Base-by-base conservation (phyloP, 2,329 filamentous ascomycete species). In the Xylariaceae sp. region DNA sequence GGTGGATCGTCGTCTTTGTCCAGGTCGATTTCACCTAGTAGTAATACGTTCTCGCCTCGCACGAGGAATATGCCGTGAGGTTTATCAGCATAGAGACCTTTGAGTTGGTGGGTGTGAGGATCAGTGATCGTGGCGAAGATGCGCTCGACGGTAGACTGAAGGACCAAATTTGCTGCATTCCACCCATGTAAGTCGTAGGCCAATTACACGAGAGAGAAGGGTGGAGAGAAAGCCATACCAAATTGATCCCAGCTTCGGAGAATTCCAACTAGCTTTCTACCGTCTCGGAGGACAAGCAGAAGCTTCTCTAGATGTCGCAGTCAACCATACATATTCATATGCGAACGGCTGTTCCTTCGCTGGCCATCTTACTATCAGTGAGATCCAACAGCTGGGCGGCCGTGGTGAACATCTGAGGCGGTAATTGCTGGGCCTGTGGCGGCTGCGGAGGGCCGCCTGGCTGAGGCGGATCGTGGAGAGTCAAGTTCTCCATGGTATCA, bases 171-270 rank as follows among this genome's bases (percentile, higher is more conserved):
- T 64, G 92, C 93, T 96, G 68, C 54, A 29, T 60, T 50, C 20
- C 32, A 26, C 36, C 55, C 39, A 47, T 15, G 26, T 33, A 49
- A 42, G 42, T 23, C 21, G 8, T 21, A 18, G 6, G 10, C 7
- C 15, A 15, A 16, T 2, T 4, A n/a, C 7, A 3, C 10, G n/a
- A 15, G 42, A 30, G 15, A 33, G 4, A 21, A 11, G 35, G 30
- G 11, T 37, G 8, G 26, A 15, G 26, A 26, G 15, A 40, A 16
- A 27, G 26, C 9, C n/a, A 21, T 86, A 96, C 92, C 93, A 69
- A 96, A 97, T 74, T 99, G 94, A 75, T 99, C 94, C 91, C 94
- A 99, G 64, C 91, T 96, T 67, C 94, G 83, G 63, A 99, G 76
- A 40, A 97, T 90, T 24, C 94, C 94, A 63, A 96, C 89, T 63